These are phyloP conservation scores for Colletotrichum orchidophilum DNA, from an alignment of 2,329 filamentous ascomycete species.

Conservation along the genomic window DNA sequence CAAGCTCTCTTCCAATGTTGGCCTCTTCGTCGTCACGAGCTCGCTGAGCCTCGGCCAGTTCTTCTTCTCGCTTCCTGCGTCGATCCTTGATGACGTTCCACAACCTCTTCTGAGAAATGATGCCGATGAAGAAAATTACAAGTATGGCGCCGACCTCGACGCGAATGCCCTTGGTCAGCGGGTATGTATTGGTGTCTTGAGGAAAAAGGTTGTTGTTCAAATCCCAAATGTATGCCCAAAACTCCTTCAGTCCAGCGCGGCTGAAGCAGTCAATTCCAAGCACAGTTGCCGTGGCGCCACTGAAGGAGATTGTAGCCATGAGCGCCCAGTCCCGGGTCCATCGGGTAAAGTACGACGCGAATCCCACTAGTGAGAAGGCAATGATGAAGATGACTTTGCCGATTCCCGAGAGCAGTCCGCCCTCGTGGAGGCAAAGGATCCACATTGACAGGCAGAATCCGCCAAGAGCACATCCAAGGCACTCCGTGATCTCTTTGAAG, in stretches of 20 bases:
- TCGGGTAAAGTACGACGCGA: constrained; percentile 80
- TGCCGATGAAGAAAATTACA: constrained; percentile 76
- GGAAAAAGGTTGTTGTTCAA: constrained; percentile 86
- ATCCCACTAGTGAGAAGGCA: constrained; percentile 73
- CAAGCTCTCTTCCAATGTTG: constrained; percentile 73
- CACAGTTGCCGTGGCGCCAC: constrained; percentile 80
- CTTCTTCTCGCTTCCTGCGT: constrained; percentile 61
- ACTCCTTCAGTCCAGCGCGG: constrained; percentile 90
- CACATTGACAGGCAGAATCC: constrained; percentile 92
- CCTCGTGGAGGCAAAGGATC: constrained; percentile 80
- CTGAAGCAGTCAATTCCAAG: constrained; percentile 93
- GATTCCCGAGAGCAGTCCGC: constrained; percentile 73
- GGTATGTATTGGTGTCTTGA: constrained; percentile 78
- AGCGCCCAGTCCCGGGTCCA: constrained; percentile 82
- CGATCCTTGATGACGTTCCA: constrained; percentile 82
- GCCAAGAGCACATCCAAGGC: constrained; percentile 84
- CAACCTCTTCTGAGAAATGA: constrained; percentile 85
- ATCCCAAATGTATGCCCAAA: constrained; percentile 92
- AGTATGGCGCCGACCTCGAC: constrained; percentile 85
- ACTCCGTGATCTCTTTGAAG: constrained; percentile 84
- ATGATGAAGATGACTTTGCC: constrained; percentile 78
- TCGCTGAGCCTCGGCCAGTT: constrained; percentile 58
- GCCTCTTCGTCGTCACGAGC: constrained; percentile 73
- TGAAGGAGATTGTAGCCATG: constrained; percentile 80
- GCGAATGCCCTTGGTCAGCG: constrained; percentile 84